These are phyloP conservation scores for Ascosphaera aggregata DNA, from an alignment of 2,329 filamentous ascomycete genomes.

Conservation along the genomic window DNA sequence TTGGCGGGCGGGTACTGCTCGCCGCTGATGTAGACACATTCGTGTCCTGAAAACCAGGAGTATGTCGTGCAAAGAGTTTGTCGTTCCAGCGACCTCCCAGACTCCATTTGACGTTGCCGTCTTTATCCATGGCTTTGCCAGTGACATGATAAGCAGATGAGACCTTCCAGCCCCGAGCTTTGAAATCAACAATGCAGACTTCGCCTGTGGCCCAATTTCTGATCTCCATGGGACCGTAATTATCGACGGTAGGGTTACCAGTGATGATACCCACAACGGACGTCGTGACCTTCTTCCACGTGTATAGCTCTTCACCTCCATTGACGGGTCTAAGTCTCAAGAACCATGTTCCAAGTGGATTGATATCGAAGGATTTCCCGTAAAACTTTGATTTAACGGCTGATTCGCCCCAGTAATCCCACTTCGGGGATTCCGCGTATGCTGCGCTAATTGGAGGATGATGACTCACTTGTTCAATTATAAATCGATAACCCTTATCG, in stretches of 20 bases:
- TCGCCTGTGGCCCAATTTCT: slow-evolving; percentile 96
- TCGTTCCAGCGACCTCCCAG: slow-evolving; percentile 95
- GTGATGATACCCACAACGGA: slow-evolving; percentile 98
- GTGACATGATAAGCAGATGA: slow-evolving; percentile 72
- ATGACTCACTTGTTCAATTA: slow-evolving; percentile 95
- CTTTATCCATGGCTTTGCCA: slow-evolving; percentile 60
- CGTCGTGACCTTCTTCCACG: slow-evolving; percentile 96
- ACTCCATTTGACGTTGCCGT: slow-evolving; percentile 65
- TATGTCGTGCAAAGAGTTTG: slow-evolving; percentile 81
- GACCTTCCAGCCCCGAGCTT: slow-evolving; percentile 86
- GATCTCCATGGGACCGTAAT: slow-evolving; percentile 91
- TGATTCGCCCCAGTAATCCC: slow-evolving; percentile 96
- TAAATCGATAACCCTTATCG: slow-evolving; percentile 95
- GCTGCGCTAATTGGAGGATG: slow-evolving; percentile 88
- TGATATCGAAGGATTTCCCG: slow-evolving; percentile 92
- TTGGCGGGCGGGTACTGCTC: slow-evolving; percentile 29
- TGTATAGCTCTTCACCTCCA: slow-evolving; percentile 70
- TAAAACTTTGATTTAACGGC: slow-evolving; percentile 93
- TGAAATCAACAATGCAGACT: slow-evolving; percentile 75
- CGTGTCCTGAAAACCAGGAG: slow-evolving; percentile 65
- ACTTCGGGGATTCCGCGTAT: slow-evolving; percentile 75
- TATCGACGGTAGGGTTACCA: slow-evolving; percentile 88
- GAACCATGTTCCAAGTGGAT: slow-evolving; percentile 94
- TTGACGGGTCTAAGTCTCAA: slow-evolving; percentile 53
- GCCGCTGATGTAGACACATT: slow-evolving; percentile 30